A percentile compares a stretch with the other conserved stretches of the same genome.
These are phyloP conservation scores for Ampelocalamus luodianensis DNA, from an alignment of 176 grass and related monocot species.

Conservation along the genomic window DNA sequence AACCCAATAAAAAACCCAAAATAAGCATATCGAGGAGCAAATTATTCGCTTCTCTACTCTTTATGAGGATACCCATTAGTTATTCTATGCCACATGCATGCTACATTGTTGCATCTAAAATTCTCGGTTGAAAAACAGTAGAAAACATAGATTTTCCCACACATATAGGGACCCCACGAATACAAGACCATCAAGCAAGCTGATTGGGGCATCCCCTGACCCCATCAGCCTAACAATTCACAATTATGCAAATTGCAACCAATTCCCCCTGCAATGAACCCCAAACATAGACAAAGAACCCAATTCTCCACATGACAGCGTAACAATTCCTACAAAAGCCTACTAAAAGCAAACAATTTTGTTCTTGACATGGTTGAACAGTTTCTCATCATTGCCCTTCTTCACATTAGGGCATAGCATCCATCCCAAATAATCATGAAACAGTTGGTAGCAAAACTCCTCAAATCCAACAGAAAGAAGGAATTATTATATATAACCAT, in stretches of 20 bases:
- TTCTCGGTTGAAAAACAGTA: neutral
- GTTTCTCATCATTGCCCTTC: neutral
- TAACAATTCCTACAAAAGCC: neutral
- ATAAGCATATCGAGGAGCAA: neutral
- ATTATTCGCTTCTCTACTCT: neutral
- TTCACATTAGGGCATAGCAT: neutral
- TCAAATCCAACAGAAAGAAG: neutral
- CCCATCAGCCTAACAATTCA: constrained; percentile 14
- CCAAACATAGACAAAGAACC: neutral
- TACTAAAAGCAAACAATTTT: neutral
- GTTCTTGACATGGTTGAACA: neutral
- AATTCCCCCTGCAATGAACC: neutral
- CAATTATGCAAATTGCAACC: neutral
- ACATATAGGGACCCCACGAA: neutral
- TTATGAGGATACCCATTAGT: constrained; percentile 1
- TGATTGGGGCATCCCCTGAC: neutral
- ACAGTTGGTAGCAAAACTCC: neutral
- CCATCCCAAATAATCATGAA: neutral
- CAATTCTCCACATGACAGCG: neutral
- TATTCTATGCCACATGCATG: neutral
- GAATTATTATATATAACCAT: neutral
- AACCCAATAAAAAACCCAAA: neutral
- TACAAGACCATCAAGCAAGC: neutral
- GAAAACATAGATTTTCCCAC: neutral
- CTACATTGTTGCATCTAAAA: neutral